These are phyloP conservation scores for Naganishia sp. DNA, from an alignment of 1,284 basidiomycete genomes.

Conservation along the genomic window DNA sequence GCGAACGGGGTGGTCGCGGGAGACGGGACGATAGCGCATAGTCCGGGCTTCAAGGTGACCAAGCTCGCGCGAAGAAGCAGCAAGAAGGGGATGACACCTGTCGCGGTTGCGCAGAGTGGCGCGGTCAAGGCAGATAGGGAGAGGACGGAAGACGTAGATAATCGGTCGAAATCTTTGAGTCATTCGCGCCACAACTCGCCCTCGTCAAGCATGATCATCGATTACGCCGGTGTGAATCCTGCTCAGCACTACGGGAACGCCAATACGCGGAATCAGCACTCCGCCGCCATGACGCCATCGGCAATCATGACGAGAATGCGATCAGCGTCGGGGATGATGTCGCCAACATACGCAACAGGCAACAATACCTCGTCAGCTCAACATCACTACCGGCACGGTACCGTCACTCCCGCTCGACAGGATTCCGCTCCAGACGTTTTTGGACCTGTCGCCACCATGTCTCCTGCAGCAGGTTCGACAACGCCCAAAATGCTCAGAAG, in stretches of 20 bases:
- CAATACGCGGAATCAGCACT: constrained; percentile 3
- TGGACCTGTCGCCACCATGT: constrained; percentile 2
- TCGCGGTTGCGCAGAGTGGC: background rate
- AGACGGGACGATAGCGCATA: constrained; percentile 15
- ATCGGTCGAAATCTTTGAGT: constrained; percentile 4
- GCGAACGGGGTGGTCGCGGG: background rate
- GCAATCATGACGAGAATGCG: constrained; percentile 14
- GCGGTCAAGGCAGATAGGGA: constrained; percentile 7
- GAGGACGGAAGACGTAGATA: constrained; percentile 2
- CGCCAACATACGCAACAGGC: constrained; percentile 9
- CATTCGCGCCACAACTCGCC: constrained; percentile 16
- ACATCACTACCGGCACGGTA: constrained; percentile 6
- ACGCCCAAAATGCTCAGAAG: constrained; percentile 4
- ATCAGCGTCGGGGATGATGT: constrained; percentile 15
- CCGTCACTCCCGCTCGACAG: constrained; percentile 15
- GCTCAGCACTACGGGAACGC: background rate
- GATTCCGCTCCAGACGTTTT: constrained; percentile 15
- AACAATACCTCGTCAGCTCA: background rate
- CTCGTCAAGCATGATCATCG: constrained; percentile 2
- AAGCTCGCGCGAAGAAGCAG: constrained; percentile 20
- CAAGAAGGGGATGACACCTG: constrained; percentile 14
- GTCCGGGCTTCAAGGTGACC: constrained; percentile 21
- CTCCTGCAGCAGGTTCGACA: background rate
- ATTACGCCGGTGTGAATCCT: background rate
- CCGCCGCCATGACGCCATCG: background rate